Base-by-base conservation (phyloP, 495 filamentous ascomycete species). In the Aspergillus wentii region DNA sequence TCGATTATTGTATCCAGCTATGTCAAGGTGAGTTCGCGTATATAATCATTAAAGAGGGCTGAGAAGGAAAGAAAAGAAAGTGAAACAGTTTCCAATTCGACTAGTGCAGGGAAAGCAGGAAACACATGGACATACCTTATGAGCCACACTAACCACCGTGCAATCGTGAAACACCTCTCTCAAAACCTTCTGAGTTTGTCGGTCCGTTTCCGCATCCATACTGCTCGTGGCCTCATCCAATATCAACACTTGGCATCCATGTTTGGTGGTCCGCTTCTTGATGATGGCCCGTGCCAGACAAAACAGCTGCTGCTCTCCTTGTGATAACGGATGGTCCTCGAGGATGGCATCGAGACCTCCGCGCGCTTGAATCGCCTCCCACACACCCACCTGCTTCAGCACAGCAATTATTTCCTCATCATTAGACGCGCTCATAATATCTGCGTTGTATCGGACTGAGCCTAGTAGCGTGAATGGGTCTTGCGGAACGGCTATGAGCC, bases 141-240 rank as follows among this genome's bases (percentile, higher is more conserved):
- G 61, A 3, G 50, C 63, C 17, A 64, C 57, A 6, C 48, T 45
- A 30, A 64, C 51, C 21, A 64, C 38, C n/a, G 60, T 66, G 21
- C 47, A 50, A 17, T 45, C 22, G 15, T 47, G 46, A 44, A 64
- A 62, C 11, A 43, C 46, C 4, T 39, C 34, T 14, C 60, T 50
- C 32, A 66, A 52, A 16, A 64, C 42, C 2, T 40, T n/a, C 30
- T 64, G 62, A 45, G 57, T 59, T 11, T 58, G 43, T 8, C 37
- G 35, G 25, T 64, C 58, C 11, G 56, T 61, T 18, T 61, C 45
- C 1, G 44, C 35, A 30, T 66, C 62, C 15, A 64, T 50, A 35
- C 54, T 66, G 54, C 69, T 71, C n/a, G 68, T 73, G 0, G 64
- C 59, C 40, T 75, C 70, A 41, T 75, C 71, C 27, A 74, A 48